Conservation (phyloP, 306 rosid species). For the Medicago ruthenica region DNA sequence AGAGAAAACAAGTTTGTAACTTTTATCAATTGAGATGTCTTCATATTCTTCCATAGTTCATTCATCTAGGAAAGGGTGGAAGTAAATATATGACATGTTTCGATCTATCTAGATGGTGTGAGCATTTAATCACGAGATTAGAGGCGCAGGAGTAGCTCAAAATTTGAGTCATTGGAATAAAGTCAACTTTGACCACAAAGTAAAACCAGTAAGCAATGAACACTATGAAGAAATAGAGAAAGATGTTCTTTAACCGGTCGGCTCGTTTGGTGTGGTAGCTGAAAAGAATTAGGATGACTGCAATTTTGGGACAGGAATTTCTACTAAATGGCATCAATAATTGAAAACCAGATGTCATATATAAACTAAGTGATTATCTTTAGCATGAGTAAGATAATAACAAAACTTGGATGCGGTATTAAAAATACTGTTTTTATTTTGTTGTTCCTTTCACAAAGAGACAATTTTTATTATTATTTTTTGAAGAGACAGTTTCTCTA, state of each 20-base stretch:
- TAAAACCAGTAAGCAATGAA: constrained; percentile 5
- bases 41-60: neutral
- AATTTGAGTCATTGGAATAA: neutral
- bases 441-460: no score
- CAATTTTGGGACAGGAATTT: constrained; percentile 12
- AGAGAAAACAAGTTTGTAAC: neutral
- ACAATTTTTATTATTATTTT: no score
- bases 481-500: no score
- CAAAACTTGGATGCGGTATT: no score
- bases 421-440: no score
- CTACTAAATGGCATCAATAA: constrained; percentile 19
- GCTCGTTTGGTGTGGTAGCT: neutral
- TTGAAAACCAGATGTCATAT: constrained; percentile 6
- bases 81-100: neutral
- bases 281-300: constrained; percentile 28
- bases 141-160: neutral
- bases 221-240: neutral
- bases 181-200: constrained; percentile 5
- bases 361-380: constrained; percentile 13
- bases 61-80: constrained; percentile 3
- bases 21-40: constrained; percentile 24
- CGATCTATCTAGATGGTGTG: neutral
- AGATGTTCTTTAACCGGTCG: neutral
- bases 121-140: neutral
- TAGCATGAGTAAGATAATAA: neutral